Evolutionary conservation across 768 basidiomycete genomes (phyloP), one percentile per base, ranked within the genome.

Genomic region (Pleurotus tuber-regium): DNA sequence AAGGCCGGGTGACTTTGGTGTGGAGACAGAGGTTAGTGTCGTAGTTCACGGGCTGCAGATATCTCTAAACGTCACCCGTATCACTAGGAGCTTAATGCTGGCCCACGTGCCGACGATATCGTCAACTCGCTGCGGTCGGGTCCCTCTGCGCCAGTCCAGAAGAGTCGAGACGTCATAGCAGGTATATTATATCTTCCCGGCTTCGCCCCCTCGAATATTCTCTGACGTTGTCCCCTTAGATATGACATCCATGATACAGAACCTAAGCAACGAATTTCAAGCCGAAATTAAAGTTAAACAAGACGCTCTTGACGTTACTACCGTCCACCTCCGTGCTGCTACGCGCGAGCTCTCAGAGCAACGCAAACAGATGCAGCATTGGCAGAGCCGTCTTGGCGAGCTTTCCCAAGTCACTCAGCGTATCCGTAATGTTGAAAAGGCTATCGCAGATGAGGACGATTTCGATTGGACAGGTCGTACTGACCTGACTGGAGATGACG

Each of bases 1-100:
- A 61, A 79, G 91, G 47, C 90, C 97, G 2, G 92, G 87, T 6
- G 97, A 99, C 66, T 99, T 95, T 63, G 97, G 97, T 14, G 83
- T 98, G 3, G 92, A 95, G 63, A 85, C 85, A 9, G 92, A 95
- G 74, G 95, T 90, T 59, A 55, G 82, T 65, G n/a, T 21, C 30
- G 12, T 48, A 16, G 4, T 48, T n/a, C n/a, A n/a, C n/a, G n/a
- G n/a, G n/a, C n/a, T n/a, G n/a, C n/a, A n/a, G n/a, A n/a, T n/a
- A n/a, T n/a, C n/a, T n/a, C n/a, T n/a, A n/a, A n/a, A n/a, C n/a
- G n/a, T n/a, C n/a, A 19, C 38, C 47, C 18, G 24, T 41, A 6
- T 54, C 24, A 51, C 18, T 52, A 89, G 88, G 89, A 89, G 55
- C 65, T 90, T 21, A 86, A 75, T 48, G 81, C 83, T 41, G 85